A percentile compares a stretch with the other conserved stretches of the same genome.
Evolutionary conservation across 2,329 filamentous ascomycete species (phyloP).

Genomic region (Diaporthe destruens): DNA sequence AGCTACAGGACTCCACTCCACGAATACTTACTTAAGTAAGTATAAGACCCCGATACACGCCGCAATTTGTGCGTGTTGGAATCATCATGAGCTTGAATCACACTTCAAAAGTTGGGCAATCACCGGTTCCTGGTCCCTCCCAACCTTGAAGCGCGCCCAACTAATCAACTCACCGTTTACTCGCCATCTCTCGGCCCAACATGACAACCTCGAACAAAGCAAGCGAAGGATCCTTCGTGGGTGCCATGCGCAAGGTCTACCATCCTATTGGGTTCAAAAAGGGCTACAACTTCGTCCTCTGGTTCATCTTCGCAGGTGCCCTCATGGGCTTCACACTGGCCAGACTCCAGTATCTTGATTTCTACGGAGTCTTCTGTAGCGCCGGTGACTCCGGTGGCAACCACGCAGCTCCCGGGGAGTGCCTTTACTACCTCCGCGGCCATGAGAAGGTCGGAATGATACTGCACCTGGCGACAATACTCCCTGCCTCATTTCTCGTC

Average conservation of each 20-base stretch:
- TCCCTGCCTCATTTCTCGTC: constrained; percentile 59
- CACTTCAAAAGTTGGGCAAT: not conserved
- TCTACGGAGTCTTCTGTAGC: constrained; percentile 53
- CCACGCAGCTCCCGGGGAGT: constrained; percentile 53
- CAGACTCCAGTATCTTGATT: constrained; percentile 61
- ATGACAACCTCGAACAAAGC: constrained; percentile 11
- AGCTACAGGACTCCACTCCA: not conserved
- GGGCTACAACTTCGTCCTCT: constrained; percentile 44
- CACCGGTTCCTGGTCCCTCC: too few species aligned
- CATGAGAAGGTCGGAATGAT: constrained; percentile 56
- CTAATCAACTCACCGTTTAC: not conserved
- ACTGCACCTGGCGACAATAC: constrained; percentile 59
- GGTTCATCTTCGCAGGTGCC: constrained; percentile 55
- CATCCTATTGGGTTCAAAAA: constrained; percentile 44
- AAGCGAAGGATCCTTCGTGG: constrained; percentile 43
- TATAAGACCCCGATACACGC: not conserved
- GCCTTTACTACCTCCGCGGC: constrained; percentile 53
- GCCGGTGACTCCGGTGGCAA: constrained; percentile 10
- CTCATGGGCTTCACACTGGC: constrained; percentile 62
- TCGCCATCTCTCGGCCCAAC: not conserved
- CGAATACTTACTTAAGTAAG: too few species aligned
- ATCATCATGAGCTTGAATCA: not conserved
- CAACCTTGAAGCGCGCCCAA: not conserved
- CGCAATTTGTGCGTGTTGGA: not conserved
- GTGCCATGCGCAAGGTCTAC: constrained; percentile 43